Conservation (phyloP, 768 basidiomycete genomes). For the Amanita pallidorosea region DNA sequence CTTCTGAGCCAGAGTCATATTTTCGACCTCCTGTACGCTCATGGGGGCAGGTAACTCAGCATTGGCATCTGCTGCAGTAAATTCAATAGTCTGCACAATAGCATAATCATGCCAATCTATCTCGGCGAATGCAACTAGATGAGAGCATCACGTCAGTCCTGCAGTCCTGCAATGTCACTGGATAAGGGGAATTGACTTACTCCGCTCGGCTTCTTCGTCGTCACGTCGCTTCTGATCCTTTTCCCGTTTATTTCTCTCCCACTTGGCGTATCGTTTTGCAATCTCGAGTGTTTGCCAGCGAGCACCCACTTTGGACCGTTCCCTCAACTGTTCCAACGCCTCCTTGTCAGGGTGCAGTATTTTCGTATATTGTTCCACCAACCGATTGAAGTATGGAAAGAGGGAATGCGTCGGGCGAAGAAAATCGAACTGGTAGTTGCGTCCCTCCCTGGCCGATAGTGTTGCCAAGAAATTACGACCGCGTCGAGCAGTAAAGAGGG, state of each 20-base stretch:
- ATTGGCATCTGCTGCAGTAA: constrained; percentile 84
- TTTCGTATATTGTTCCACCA: constrained; percentile 94
- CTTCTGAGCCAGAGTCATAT: constrained; percentile 95
- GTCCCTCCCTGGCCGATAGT: constrained; percentile 80
- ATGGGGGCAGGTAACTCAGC: constrained; percentile 95
- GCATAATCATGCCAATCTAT: constrained; percentile 99
- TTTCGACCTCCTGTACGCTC: constrained; percentile 89
- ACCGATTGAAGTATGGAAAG: constrained; percentile 92
- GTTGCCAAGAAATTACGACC: constrained; percentile 79
- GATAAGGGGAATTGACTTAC: constrained; percentile 31
- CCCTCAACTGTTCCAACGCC: constrained; percentile 57
- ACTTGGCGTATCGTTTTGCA: constrained; percentile 72
- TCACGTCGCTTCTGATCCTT: constrained; percentile 80
- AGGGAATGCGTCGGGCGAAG: constrained; percentile 92
- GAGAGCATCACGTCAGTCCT: constrained; percentile 5
- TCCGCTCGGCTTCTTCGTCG: constrained; percentile 85
- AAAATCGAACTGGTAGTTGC: constrained; percentile 98
- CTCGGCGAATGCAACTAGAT: constrained; percentile 80
- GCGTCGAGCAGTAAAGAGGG: constrained; percentile 87
- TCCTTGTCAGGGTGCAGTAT: constrained; percentile 79
- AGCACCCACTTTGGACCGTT: constrained; percentile 50
- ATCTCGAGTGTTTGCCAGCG: constrained; percentile 74
- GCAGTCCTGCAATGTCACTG: not conserved
- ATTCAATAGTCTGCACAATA: constrained; percentile 96
- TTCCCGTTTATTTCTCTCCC: constrained; percentile 78